phyloP scores from a whole-genome alignment of 2,329 filamentous ascomycete genomes.

The Hypoxylon sp. region DNA sequence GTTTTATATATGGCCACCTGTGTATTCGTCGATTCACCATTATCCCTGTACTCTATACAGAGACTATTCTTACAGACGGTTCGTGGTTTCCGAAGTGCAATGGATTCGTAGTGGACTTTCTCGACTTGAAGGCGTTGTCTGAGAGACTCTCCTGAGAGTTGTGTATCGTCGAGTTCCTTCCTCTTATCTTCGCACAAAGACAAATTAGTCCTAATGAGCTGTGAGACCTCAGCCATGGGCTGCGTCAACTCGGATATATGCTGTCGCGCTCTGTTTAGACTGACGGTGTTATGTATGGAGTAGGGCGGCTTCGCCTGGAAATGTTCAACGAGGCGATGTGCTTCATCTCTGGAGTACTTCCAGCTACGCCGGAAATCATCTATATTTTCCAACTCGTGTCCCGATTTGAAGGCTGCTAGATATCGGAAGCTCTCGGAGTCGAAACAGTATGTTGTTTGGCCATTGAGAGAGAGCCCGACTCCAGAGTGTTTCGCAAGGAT shows the following conservation, averaged over 20 bases:
- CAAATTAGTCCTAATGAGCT: not conserved
- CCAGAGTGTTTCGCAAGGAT: not conserved
- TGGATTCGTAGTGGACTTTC: not conserved
- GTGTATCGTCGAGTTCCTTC: slow-evolving; percentile 1
- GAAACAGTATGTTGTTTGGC: not conserved
- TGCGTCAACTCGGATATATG: slow-evolving; percentile 57
- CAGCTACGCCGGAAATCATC: not conserved
- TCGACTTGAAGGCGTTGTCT: slow-evolving; percentile 2
- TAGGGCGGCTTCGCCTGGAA: not conserved
- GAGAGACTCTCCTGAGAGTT: not conserved
- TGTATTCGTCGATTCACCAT: not conserved
- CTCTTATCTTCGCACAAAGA: slow-evolving; percentile 43
- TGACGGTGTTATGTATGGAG: slow-evolving; percentile 34
- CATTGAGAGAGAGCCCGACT: slow-evolving; percentile 2
- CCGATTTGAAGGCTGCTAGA: not conserved
- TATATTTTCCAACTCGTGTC: not conserved
- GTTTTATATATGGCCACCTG: slow-evolving; percentile 3
- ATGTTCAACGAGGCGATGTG: not conserved
- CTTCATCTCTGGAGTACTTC: not conserved
- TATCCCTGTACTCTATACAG: slow-evolving; percentile 1
- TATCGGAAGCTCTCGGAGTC: slow-evolving; percentile 2
- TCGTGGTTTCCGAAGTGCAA: not conserved
- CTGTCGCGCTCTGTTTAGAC: slow-evolving; percentile 57
- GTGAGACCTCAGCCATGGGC: slow-evolving; percentile 55
- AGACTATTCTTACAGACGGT: not conserved